phyloP scores from a whole-genome alignment of 495 filamentous ascomycete genomes.

The Penicillium daleae region DNA sequence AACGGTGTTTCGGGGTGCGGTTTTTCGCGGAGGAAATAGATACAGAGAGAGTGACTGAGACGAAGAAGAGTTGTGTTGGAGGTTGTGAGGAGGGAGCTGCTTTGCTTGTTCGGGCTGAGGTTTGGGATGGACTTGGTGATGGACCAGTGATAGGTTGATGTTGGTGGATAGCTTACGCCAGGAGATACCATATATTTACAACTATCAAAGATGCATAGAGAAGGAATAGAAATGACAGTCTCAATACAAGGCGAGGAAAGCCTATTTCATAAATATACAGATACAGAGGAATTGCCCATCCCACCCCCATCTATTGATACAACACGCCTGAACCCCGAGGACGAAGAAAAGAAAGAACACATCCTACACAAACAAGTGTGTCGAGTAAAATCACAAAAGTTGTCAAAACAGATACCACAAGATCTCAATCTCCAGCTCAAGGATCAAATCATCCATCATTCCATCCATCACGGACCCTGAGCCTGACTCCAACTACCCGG shows the following conservation, averaged over 20 bases:
- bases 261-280: constrained; percentile 3
- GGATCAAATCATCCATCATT: no score
- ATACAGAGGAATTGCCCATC: neutral
- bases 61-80: neutral
- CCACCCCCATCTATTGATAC: constrained; percentile 4
- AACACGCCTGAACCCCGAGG: neutral
- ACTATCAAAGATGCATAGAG: no score
- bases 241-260: neutral
- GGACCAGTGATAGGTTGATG: neutral
- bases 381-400: neutral
- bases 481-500: constrained; percentile 24
- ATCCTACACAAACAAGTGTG: neutral
- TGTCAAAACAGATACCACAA: neutral
- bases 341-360: neutral
- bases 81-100: constrained; percentile 1
- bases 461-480: neutral
- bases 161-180: no score
- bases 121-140: constrained; percentile 40
- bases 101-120: constrained; percentile 27
- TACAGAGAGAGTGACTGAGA: no score
- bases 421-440: neutral
- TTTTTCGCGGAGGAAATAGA: constrained; percentile 37
- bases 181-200: no score
- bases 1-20: constrained; percentile 20
- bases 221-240: neutral